These are phyloP conservation scores for Nephelium lappaceum DNA, from an alignment of 345 rosid genomes.

Conservation along the genomic window DNA sequence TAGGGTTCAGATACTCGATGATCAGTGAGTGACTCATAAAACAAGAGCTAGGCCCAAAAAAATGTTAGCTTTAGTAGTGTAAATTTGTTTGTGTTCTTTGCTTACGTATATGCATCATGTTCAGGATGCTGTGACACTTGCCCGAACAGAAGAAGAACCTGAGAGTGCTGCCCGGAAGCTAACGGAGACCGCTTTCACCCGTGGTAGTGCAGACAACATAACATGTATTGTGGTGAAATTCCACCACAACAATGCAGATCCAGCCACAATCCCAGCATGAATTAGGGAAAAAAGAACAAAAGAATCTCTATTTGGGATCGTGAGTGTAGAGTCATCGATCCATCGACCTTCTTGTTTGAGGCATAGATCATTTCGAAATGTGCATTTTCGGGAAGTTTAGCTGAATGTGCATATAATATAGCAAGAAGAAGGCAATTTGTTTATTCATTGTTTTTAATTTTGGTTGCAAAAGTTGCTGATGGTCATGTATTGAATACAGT, in stretches of 20 bases:
- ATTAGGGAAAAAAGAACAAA: not conserved
- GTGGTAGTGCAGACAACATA: slow-evolving; percentile 97
- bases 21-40: no score
- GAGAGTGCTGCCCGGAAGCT: slow-evolving; percentile 84
- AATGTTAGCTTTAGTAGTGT: not conserved
- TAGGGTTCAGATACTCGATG: no score
- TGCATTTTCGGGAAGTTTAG: slow-evolving; percentile 27
- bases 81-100: not conserved
- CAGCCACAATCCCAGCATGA: slow-evolving; percentile 30
- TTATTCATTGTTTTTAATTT: slow-evolving; percentile 38
- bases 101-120: not conserved
- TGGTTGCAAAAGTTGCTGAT: not conserved
- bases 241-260: slow-evolving; percentile 49
- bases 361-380: slow-evolving; percentile 16
- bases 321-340: slow-evolving; percentile 30
- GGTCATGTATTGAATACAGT: slow-evolving; percentile 12
- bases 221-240: slow-evolving; percentile 93
- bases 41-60: no score
- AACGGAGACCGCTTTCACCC: slow-evolving; percentile 76
- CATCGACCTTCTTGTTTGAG: not conserved
- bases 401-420: slow-evolving; percentile 31
- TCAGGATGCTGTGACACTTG: slow-evolving; percentile 89
- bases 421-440: slow-evolving; percentile 33
- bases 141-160: slow-evolving; percentile 76
- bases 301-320: slow-evolving; percentile 11